These are phyloP conservation scores for Mychonastes homosphaera DNA, from an alignment of 139 green algal genomes.

Conservation along the genomic window DNA sequence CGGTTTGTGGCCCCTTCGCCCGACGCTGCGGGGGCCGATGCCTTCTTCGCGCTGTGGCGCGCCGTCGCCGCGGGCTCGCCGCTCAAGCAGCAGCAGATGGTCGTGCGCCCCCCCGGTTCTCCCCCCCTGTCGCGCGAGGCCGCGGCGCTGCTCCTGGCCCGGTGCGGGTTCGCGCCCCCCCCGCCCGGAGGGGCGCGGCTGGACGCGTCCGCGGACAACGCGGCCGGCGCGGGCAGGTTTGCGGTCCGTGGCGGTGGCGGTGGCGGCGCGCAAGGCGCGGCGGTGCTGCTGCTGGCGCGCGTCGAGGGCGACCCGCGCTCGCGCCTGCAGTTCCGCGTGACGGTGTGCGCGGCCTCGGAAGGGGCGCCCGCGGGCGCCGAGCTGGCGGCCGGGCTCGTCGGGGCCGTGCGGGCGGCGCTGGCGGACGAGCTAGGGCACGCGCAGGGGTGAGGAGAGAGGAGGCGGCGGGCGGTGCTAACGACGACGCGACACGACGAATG, in stretches of 20 bases:
- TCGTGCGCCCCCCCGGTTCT: slow-evolving; percentile 26
- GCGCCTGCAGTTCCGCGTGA: slow-evolving; percentile 57
- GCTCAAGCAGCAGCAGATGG: slow-evolving; percentile 39
- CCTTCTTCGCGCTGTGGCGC: no score
- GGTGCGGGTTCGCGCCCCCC: slow-evolving; percentile 1
- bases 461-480: no score
- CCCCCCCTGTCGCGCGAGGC: no score
- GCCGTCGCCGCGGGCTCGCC: slow-evolving; percentile 12
- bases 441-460: no score
- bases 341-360: no score
- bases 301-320: slow-evolving; percentile 65
- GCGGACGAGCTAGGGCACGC: no score
- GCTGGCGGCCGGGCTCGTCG: no score
- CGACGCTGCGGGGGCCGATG: no score
- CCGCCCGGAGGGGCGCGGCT: slow-evolving; percentile 20
- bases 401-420: no score
- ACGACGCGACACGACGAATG: no score
- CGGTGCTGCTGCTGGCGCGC: slow-evolving; percentile 27
- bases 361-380: no score
- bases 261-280: not conserved
- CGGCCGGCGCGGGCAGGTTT: slow-evolving; percentile 36
- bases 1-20: not conserved
- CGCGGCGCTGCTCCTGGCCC: no score
- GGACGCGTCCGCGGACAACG: slow-evolving; percentile 41
- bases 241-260: not conserved